Evolutionary conservation across 73 alveolate genomes (phyloP), one percentile per base, ranked within the genome.

Genomic region (Paramecium bursaria): DNA sequence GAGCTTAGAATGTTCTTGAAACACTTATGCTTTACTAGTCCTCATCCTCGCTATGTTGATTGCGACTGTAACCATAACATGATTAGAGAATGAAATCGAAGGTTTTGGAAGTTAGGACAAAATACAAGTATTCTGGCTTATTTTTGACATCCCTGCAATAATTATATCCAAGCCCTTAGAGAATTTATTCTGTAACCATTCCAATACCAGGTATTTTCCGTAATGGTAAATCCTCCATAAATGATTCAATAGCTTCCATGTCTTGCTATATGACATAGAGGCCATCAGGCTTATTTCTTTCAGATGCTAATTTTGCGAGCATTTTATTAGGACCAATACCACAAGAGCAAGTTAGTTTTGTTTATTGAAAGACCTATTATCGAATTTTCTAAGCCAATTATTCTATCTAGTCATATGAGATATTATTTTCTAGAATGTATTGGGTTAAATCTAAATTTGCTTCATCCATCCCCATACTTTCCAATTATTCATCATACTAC

Each of bases 231-330:
- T 73, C 54, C 52, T 67, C 88, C 93, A 96, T 73, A 50, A 90
- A 95, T 29, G 85, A 90, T 42, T 35, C 30, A 60, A 97, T 87
- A 26, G 87, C 88, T 14, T 92, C 90, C 4, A 87, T 90, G 3
- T 93, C 95, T 60, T 89, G 91, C 51, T 75, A 85, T 25, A 98
- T 80, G 47, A 75, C 86, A 73, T 42, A 90, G 53, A 96, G 90
- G 1, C 99, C 99, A 90, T 98, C 92, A 1, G 99, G 99, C 74
- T 98, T 98, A 85, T 92, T 94, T 92, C 92, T 92, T 49, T 98
- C 99, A 0, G 99, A 86, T 17, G 88, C 21, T 27, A 94, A 75
- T 88, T 98, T 98, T n/a, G 99, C 99, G 4, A 98, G 92, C 97
- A 95, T 96, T 85, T 96, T 97, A 87, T 96, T 95, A 77, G 98